Conservation (phyloP, 768 basidiomycete genomes). For the Symmetrospora coprosmae region DNA sequence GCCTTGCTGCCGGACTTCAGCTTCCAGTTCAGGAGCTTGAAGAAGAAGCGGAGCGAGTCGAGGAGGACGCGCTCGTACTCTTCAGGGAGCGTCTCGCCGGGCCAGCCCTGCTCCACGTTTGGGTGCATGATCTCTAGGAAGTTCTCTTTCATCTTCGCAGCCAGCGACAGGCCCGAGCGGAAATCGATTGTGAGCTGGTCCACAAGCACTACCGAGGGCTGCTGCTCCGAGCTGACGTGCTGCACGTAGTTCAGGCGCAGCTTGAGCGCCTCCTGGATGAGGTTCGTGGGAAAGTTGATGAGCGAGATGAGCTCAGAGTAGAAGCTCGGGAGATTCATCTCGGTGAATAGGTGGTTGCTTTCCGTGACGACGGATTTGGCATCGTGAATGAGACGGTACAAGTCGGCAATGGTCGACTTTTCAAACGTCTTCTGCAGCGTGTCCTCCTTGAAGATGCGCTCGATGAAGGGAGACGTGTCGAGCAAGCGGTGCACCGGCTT, state of each 20-base stretch:
- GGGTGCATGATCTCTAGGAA: slow-evolving; percentile 81
- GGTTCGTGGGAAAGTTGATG: slow-evolving; percentile 89
- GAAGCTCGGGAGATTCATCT: slow-evolving; percentile 84
- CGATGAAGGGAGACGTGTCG: slow-evolving; percentile 56
- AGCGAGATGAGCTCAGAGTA: slow-evolving; percentile 75
- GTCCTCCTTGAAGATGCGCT: slow-evolving; percentile 86
- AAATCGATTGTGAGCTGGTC: slow-evolving; percentile 89
- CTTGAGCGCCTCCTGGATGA: slow-evolving; percentile 79
- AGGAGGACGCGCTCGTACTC: slow-evolving; percentile 82
- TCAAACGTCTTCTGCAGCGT: slow-evolving; percentile 89
- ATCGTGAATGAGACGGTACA: slow-evolving; percentile 67
- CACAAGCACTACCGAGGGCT: slow-evolving; percentile 76
- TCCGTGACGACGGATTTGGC: slow-evolving; percentile 77
- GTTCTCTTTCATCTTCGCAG: slow-evolving; percentile 86
- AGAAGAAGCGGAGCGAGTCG: slow-evolving; percentile 74
- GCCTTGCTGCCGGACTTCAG: slow-evolving; percentile 80
- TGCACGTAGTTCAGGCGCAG: slow-evolving; percentile 55
- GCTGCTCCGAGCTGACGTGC: slow-evolving; percentile 70
- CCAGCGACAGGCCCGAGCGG: slow-evolving; percentile 74
- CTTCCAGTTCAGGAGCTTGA: slow-evolving; percentile 88
- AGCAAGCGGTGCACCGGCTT: slow-evolving; percentile 15
- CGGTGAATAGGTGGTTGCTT: slow-evolving; percentile 56
- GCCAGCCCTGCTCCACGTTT: slow-evolving; percentile 76
- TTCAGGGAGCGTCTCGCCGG: slow-evolving; percentile 66
- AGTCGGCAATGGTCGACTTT: slow-evolving; percentile 51